Conservation (phyloP, 2,329 filamentous ascomycete genomes). For the Colletotrichum lentis region DNA sequence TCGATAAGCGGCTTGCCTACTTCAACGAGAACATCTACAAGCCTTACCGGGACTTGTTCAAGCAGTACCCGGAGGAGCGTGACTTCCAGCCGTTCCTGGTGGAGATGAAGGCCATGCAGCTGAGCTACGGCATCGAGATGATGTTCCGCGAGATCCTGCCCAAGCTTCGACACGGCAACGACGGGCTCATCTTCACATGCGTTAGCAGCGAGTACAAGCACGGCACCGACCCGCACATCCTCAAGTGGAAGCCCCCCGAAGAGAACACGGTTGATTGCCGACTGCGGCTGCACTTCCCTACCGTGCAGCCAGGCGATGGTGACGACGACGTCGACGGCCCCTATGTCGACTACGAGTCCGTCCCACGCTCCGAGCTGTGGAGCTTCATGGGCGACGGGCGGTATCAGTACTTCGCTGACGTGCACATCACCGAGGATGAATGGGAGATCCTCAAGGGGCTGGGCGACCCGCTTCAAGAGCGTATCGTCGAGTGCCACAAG, state of each 20-base stretch:
- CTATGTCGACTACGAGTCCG: conserved; percentile 80
- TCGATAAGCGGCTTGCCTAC: conserved; percentile 89
- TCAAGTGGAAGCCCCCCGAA: conserved; percentile 96
- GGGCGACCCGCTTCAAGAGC: conserved; percentile 79
- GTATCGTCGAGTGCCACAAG: conserved; percentile 89
- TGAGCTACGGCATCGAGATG: conserved; percentile 86
- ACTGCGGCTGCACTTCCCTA: conserved; percentile 78
- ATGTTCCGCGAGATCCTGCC: conserved; percentile 92
- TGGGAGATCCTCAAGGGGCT: conserved; percentile 84
- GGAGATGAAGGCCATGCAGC: conserved; percentile 88
- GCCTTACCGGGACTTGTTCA: conserved; percentile 71
- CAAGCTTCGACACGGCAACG: conserved; percentile 87
- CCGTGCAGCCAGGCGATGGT: conserved; percentile 72
- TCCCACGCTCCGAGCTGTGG: conserved; percentile 77
- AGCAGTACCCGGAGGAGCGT: conserved; percentile 73
- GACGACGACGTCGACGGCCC: conserved; percentile 70
- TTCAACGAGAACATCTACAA: conserved; percentile 80
- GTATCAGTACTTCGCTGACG: conserved; percentile 72
- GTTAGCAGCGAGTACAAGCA: conserved; percentile 84
- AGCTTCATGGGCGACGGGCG: conserved; percentile 70
- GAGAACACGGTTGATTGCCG: conserved; percentile 97
- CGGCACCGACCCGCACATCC: conserved; percentile 90
- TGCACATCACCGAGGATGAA: conserved; percentile 77
- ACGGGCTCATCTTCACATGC: conserved; percentile 98
- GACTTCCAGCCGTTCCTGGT: conserved; percentile 79